These are phyloP conservation scores for Apiospora sp. DNA, from an alignment of 2,329 filamentous ascomycete genomes.

Conservation along the genomic window DNA sequence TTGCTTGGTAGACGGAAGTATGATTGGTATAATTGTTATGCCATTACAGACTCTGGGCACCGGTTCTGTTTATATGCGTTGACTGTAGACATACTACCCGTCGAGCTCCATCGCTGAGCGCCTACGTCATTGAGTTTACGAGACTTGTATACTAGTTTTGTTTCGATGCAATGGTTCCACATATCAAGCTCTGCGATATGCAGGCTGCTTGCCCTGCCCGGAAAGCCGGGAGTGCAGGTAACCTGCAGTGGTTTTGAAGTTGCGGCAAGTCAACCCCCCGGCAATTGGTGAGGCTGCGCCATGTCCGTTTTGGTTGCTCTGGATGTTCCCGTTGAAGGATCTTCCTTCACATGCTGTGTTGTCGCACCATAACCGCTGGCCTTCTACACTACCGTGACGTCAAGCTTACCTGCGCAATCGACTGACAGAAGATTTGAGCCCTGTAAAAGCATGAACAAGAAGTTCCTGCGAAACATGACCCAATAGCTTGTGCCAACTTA, in stretches of 20 bases:
- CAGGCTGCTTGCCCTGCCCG: not conserved
- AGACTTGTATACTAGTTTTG: slow-evolving; percentile 6
- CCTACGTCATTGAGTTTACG: slow-evolving; percentile 10
- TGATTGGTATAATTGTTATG: not conserved
- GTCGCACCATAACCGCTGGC: not conserved
- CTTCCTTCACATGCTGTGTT: not conserved
- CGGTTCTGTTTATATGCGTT: not conserved
- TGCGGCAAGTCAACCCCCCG: not conserved
- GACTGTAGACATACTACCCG: not conserved
- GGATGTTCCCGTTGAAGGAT: not conserved
- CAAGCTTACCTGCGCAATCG: not conserved
- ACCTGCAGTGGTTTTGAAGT: not conserved
- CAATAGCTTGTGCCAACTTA: not conserved
- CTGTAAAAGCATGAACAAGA: not conserved
- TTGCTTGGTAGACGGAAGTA: not conserved
- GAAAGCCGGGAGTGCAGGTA: not conserved
- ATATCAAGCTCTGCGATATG: slow-evolving; percentile 14
- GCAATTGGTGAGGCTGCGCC: not conserved
- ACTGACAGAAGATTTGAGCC: not conserved
- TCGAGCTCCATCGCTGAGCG: not conserved
- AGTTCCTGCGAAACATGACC: not conserved
- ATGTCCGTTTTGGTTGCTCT: not conserved
- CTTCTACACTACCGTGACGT: not conserved
- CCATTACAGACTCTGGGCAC: not conserved
- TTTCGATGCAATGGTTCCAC: slow-evolving; percentile 1